phyloP scores from a whole-genome alignment of 495 filamentous ascomycete species.

The Cladorrhinum samala region DNA sequence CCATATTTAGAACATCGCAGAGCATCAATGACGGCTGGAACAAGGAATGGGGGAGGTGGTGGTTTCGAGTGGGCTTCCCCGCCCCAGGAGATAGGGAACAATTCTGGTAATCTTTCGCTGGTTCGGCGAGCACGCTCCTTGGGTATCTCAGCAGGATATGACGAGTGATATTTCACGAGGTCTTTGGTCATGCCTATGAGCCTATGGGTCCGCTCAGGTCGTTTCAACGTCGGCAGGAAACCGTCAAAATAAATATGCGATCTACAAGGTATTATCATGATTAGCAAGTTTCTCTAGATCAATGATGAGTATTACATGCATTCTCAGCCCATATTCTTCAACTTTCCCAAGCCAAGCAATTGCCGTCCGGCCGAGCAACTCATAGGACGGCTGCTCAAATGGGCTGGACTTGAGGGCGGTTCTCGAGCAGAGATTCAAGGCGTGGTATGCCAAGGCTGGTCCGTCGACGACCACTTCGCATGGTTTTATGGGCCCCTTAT shows the following conservation, averaged over 20 bases:
- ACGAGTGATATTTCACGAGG: slow-evolving; percentile 20
- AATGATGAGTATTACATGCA: slow-evolving; percentile 47
- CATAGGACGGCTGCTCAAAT: slow-evolving; percentile 55
- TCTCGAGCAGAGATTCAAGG: slow-evolving; percentile 51
- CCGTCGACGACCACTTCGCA: slow-evolving; percentile 63
- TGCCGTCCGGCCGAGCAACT: slow-evolving; percentile 50
- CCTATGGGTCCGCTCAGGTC: slow-evolving; percentile 24
- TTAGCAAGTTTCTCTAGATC: background rate
- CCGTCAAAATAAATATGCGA: slow-evolving; percentile 73
- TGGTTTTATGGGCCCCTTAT: slow-evolving; percentile 37
- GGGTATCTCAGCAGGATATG: slow-evolving; percentile 13
- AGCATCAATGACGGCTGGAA: slow-evolving; percentile 61
- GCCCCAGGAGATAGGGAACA: slow-evolving; percentile 16
- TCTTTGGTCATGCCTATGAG: slow-evolving; percentile 17
- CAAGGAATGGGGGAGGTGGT: slow-evolving; percentile 58
- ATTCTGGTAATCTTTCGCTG: background rate
- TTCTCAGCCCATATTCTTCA: slow-evolving; percentile 40
- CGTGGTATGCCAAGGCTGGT: slow-evolving; percentile 65
- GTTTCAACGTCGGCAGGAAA: slow-evolving; percentile 49
- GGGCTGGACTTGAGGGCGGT: slow-evolving; percentile 30
- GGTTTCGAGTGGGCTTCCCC: slow-evolving; percentile 23
- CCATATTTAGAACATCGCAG: slow-evolving; percentile 44
- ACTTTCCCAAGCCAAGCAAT: slow-evolving; percentile 57
- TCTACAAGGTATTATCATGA: slow-evolving; percentile 27
- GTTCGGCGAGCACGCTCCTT: slow-evolving; percentile 1